Percentiles rank a stretch among this genome's conserved stretches.
phyloP scores from a whole-genome alignment of 345 rosid genomes.

The Theobroma cacao region DNA sequence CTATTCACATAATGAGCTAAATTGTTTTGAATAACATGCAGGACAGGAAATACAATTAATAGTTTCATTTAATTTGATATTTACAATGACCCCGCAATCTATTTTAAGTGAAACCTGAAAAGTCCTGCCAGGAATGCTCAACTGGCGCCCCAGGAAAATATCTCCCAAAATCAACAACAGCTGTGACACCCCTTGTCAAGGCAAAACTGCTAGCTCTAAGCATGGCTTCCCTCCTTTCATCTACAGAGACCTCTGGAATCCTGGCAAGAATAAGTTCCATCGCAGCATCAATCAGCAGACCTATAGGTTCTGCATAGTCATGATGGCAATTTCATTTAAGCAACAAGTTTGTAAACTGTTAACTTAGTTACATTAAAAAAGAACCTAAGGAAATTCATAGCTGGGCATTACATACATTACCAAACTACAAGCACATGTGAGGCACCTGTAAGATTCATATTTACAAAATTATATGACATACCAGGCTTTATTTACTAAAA shows the following conservation, averaged over 20 bases:
- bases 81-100: slow-evolving; percentile 4
- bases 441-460: neutral
- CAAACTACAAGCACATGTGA: neutral
- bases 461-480: neutral
- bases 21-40: neutral
- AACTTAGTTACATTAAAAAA: neutral
- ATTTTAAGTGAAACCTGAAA: slow-evolving; percentile 53
- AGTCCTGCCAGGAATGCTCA: slow-evolving; percentile 78
- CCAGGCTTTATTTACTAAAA: neutral
- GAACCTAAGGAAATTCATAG: neutral
- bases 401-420: neutral
- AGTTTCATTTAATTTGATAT: slow-evolving; percentile 1
- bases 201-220: slow-evolving; percentile 72
- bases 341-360: slow-evolving; percentile 5
- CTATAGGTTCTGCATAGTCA: slow-evolving; percentile 66
- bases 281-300: slow-evolving; percentile 84
- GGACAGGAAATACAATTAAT: neutral
- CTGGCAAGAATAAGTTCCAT: slow-evolving; percentile 57
- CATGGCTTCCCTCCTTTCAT: slow-evolving; percentile 85
- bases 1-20: neutral
- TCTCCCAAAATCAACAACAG: slow-evolving; percentile 85
- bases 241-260: slow-evolving; percentile 62
- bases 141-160: slow-evolving; percentile 66
- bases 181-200: slow-evolving; percentile 77
- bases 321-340: neutral